Base-by-base conservation (phyloP, 1,139 yeast species). In the Kazachstania sp. region DNA sequence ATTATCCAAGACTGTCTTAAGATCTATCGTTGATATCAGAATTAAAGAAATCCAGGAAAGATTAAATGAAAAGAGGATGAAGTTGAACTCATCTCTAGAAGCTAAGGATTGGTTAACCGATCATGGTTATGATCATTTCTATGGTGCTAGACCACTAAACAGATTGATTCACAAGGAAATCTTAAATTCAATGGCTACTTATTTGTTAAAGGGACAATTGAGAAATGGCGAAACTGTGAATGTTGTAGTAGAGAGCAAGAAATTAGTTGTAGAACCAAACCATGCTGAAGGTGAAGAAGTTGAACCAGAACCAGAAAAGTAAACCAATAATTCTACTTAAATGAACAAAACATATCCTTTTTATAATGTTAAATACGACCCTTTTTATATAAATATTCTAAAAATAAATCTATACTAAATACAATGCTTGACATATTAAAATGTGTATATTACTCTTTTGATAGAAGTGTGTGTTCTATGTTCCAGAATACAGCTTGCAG, bases 71-170 rank as follows among this genome's bases (percentile, higher is more conserved):
- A 83, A 90, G 66, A 75, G 96, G 59, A 92, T 92, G 59, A 69
- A 67, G 3, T 67, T 92, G 47, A 67, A 73, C 0, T 72, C 92
- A 26, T 60, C 75, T 0, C 74, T 72, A 13, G 78, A 73, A 12
- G 94, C 94, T 3, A 86, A 84, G 66, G 74, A 72, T 13, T 81
- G 92, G 82, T 71, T 92, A 39, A 82, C 90, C 5, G 81, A 83
- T 35, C 71, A 83, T 55, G 98, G 98, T 3, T 92, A 90, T 64
- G 97, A 90, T 61, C 87, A 87, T 31, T 66, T 81, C 40, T 92
- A 90, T 61, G 98, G 98, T 56, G 98, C 98, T 0, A 78, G 98
- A 63, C 98, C 98, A 7, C 75, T 92, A 63, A 92, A 92, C 71
- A 78, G 98, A 58, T 77, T 88, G 37, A 79, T 92, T 51, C 95